Conservation (phyloP, 129 eudicot genomes). For the Centrapalus pauciflorus region DNA sequence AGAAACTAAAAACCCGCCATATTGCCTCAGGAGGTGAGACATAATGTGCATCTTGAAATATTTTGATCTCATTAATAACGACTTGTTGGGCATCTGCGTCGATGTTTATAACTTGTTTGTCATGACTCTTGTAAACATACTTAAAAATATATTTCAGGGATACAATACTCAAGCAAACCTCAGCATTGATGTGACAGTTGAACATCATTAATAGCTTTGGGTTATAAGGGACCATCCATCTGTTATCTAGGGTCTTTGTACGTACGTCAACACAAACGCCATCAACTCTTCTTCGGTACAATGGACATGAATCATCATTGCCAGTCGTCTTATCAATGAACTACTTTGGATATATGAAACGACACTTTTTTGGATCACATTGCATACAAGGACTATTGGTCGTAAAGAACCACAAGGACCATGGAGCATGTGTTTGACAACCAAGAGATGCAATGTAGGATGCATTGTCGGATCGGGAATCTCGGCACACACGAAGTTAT, state of each 20-base stretch:
- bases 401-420: conserved; percentile 16
- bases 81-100: too few species aligned
- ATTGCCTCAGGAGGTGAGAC: too few species aligned
- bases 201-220: background rate
- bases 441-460: background rate
- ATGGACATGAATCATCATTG: conserved; percentile 10
- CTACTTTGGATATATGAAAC: background rate
- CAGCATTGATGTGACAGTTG: conserved; percentile 33
- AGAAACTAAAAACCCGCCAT: too few species aligned
- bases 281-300: conserved; percentile 13
- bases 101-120: background rate
- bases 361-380: background rate
- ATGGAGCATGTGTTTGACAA: conserved; percentile 27
- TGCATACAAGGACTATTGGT: conserved; percentile 9
- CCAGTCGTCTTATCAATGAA: background rate
- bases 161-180: background rate
- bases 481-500: conserved; percentile 15
- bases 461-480: background rate
- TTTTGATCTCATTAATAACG: too few species aligned
- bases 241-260: background rate
- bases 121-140: conserved; percentile 12
- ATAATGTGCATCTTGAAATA: too few species aligned
- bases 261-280: background rate
- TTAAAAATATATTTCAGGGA: conserved; percentile 7
- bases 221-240: conserved; percentile 29